phyloP scores from a whole-genome alignment of 371 early-diverging fungal genomes.

The Mortierella sp. region DNA sequence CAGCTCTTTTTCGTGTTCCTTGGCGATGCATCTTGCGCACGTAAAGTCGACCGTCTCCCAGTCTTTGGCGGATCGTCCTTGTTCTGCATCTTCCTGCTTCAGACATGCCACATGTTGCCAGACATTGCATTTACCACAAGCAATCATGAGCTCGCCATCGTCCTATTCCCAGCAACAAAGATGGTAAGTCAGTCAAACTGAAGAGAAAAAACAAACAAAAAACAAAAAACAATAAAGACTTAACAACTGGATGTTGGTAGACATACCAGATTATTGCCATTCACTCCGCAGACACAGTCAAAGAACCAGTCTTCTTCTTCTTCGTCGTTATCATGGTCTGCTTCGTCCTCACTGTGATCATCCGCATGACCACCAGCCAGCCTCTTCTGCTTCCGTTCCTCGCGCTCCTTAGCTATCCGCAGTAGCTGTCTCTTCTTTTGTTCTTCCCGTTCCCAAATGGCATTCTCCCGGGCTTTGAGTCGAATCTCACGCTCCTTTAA shows the following conservation, averaged over 20 bases:
- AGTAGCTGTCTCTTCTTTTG: constrained; percentile 37
- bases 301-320: constrained; percentile 69
- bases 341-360: constrained; percentile 36
- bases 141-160: constrained; percentile 82
- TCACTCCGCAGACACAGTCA: constrained; percentile 68
- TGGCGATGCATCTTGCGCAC: constrained; percentile 56
- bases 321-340: constrained; percentile 37
- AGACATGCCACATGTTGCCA: constrained; percentile 82
- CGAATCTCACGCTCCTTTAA: constrained; percentile 63
- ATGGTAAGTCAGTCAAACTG: too few species aligned
- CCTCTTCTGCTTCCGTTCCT: constrained; percentile 40
- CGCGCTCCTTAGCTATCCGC: constrained; percentile 50
- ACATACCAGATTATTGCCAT: constrained; percentile 66
- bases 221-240: too few species aligned
- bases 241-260: too few species aligned
- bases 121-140: constrained; percentile 72
- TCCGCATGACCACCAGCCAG: constrained; percentile 20
- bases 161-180: constrained; percentile 52
- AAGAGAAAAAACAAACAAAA: too few species aligned
- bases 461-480: constrained; percentile 62
- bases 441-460: constrained; percentile 58
- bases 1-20: constrained; percentile 30
- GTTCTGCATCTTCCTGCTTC: constrained; percentile 58
- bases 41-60: constrained; percentile 59
- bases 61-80: constrained; percentile 37